A percentile compares a stretch with the other conserved stretches of the same genome.
Evolutionary conservation across 257 asterid species (phyloP).

Genomic region (Galeopsis tetrahit): DNA sequence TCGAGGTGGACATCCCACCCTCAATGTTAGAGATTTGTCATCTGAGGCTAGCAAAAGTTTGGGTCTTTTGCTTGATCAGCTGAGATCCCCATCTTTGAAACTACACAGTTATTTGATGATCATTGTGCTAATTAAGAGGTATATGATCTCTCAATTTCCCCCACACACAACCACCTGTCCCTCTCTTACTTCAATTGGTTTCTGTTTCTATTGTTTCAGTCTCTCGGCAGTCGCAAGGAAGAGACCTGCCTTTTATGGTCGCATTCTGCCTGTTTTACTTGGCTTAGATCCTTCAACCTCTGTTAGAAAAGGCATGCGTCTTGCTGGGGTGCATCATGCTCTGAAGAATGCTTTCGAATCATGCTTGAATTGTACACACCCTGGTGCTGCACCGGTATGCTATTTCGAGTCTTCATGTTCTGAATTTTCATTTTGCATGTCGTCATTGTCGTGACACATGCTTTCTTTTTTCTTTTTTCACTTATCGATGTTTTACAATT

Average conservation of each 20-base stretch:
- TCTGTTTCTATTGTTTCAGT: conserved; percentile 47
- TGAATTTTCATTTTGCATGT: conserved; percentile 25
- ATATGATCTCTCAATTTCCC: conserved; percentile 26
- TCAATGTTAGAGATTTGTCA: conserved; percentile 85
- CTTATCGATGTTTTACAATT: conserved; percentile 14
- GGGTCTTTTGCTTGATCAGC: conserved; percentile 86
- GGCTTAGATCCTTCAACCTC: conserved; percentile 77
- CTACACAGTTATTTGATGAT: conserved; percentile 76
- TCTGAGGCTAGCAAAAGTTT: conserved; percentile 85
- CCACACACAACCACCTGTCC: not conserved
- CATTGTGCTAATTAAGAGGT: conserved; percentile 87
- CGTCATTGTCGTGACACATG: conserved; percentile 17
- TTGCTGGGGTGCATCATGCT: conserved; percentile 77
- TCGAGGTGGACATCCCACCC: conserved; percentile 94
- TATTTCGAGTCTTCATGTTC: conserved; percentile 21
- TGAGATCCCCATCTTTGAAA: conserved; percentile 81
- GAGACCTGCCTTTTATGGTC: conserved; percentile 98
- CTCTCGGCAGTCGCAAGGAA: conserved; percentile 89
- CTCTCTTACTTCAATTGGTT: conserved; percentile 30
- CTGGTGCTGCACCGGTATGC: conserved; percentile 98
- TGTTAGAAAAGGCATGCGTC: conserved; percentile 64
- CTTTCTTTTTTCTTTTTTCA: conserved; percentile 16
- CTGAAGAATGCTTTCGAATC: conserved; percentile 87
- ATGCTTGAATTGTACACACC: conserved; percentile 88
- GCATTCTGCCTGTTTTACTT: conserved; percentile 92